Conservation (phyloP, 768 basidiomycete species). For the Podaxis sp. region DNA sequence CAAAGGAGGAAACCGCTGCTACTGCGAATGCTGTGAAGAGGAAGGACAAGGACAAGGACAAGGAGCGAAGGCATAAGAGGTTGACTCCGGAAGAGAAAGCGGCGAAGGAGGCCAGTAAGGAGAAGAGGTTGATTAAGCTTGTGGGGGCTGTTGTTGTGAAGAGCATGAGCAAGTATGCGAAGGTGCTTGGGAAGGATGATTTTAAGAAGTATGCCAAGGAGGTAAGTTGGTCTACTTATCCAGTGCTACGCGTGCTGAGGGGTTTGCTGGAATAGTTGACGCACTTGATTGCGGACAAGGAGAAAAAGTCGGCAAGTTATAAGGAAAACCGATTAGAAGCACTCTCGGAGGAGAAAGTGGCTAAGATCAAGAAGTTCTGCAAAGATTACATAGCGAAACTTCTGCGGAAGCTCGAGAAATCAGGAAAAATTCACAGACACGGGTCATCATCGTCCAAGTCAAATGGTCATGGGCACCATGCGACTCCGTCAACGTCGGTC, state of each 20-base stretch:
- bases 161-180: slow-evolving; percentile 86
- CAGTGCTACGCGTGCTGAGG: neutral
- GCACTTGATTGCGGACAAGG: slow-evolving; percentile 85
- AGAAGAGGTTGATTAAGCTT: slow-evolving; percentile 80
- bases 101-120: slow-evolving; percentile 66
- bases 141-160: slow-evolving; percentile 90
- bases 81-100: slow-evolving; percentile 58
- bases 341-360: slow-evolving; percentile 82
- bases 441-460: slow-evolving; percentile 27
- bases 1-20: slow-evolving; percentile 18
- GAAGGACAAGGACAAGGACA: slow-evolving; percentile 32
- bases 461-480: slow-evolving; percentile 19
- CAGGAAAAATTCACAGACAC: slow-evolving; percentile 29
- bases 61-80: slow-evolving; percentile 64
- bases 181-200: slow-evolving; percentile 69
- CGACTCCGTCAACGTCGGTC: slow-evolving; percentile 39
- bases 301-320: slow-evolving; percentile 87
- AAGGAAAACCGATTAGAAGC: slow-evolving; percentile 69
- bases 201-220: slow-evolving; percentile 98
- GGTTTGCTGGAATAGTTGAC: slow-evolving; percentile 58
- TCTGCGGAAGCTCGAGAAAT: slow-evolving; percentile 64
- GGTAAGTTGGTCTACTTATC: slow-evolving; percentile 44
- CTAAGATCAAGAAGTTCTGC: slow-evolving; percentile 90
- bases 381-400: slow-evolving; percentile 90
- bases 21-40: slow-evolving; percentile 29